phyloP scores from a whole-genome alignment of 1,284 basidiomycete species.

The Ustilago cynodontis region DNA sequence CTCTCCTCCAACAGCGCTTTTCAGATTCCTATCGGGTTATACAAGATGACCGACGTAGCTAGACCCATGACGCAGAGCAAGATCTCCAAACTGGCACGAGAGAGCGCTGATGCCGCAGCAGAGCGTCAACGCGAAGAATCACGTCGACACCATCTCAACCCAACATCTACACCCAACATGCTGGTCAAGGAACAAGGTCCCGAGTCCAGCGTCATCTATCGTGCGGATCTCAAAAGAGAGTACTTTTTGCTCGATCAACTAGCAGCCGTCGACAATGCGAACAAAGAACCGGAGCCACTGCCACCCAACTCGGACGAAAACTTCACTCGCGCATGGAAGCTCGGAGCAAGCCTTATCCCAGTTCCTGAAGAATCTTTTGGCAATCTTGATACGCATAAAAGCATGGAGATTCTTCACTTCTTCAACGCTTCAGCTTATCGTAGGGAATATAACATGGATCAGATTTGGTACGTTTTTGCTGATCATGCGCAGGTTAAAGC shows the following conservation, averaged over 20 bases:
- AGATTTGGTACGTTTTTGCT: slow-evolving; percentile 88
- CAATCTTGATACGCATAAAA: slow-evolving; percentile 79
- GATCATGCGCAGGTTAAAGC: slow-evolving; percentile 78
- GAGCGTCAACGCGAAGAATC: slow-evolving; percentile 26
- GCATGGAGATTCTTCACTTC: slow-evolving; percentile 89
- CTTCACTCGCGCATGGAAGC: slow-evolving; percentile 86
- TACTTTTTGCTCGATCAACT: slow-evolving; percentile 54
- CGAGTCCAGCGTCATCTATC: slow-evolving; percentile 25
- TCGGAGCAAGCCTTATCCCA: slow-evolving; percentile 88
- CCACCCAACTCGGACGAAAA: slow-evolving; percentile 78
- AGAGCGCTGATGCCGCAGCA: slow-evolving; percentile 33
- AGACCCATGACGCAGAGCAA: slow-evolving; percentile 78
- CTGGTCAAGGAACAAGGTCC: slow-evolving; percentile 6
- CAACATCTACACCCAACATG: slow-evolving; percentile 29
- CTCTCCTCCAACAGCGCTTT: slow-evolving; percentile 77
- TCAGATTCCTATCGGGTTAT: slow-evolving; percentile 80
- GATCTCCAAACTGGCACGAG: slow-evolving; percentile 54
- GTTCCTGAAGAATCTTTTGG: slow-evolving; percentile 78
- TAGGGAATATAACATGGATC: slow-evolving; percentile 81
- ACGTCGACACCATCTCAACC: slow-evolving; percentile 32
- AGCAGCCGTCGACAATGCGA: slow-evolving; percentile 55
- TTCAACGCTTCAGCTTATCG: slow-evolving; percentile 73
- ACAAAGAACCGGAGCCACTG: slow-evolving; percentile 72
- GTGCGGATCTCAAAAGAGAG: slow-evolving; percentile 39
- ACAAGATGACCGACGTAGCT: slow-evolving; percentile 83